Evolutionary conservation across 306 rosid genomes (phyloP).

Genomic region (Senna siamea): DNA sequence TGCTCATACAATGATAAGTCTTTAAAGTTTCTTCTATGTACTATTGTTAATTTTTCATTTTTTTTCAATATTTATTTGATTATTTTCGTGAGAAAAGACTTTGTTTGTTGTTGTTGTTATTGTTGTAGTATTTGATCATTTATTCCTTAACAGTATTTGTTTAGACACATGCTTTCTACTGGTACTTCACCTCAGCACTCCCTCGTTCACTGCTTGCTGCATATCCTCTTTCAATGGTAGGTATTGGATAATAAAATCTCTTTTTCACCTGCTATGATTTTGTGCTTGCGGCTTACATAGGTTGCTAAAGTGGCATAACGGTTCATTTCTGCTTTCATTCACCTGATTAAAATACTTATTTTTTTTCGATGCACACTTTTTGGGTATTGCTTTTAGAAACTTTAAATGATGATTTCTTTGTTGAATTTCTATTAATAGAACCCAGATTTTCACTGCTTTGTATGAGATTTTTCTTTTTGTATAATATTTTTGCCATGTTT

Average conservation of each 20-base stretch:
- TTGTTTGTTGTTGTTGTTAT: no score
- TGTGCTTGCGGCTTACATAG: background rate
- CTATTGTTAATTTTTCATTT: conserved; percentile 21
- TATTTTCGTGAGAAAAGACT: no score
- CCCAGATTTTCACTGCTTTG: conserved; percentile 5
- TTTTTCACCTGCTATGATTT: background rate
- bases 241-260: conserved; percentile 36
- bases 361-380: conserved; percentile 1
- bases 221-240: conserved; percentile 89
- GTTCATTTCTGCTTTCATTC: conserved; percentile 27
- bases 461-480: conserved; percentile 24
- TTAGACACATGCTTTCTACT: conserved; percentile 82
- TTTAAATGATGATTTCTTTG: background rate
- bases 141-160: conserved; percentile 54
- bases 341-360: conserved; percentile 25
- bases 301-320: conserved; percentile 10
- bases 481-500: conserved; percentile 27
- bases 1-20: background rate
- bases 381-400: conserved; percentile 21
- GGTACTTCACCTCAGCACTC: conserved; percentile 96
- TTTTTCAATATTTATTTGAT: no score
- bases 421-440: background rate
- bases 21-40: no score
- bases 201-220: conserved; percentile 91
- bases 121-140: background rate